Conservation (phyloP, 345 rosid species). For the Rhodomyrtus tomentosa region DNA sequence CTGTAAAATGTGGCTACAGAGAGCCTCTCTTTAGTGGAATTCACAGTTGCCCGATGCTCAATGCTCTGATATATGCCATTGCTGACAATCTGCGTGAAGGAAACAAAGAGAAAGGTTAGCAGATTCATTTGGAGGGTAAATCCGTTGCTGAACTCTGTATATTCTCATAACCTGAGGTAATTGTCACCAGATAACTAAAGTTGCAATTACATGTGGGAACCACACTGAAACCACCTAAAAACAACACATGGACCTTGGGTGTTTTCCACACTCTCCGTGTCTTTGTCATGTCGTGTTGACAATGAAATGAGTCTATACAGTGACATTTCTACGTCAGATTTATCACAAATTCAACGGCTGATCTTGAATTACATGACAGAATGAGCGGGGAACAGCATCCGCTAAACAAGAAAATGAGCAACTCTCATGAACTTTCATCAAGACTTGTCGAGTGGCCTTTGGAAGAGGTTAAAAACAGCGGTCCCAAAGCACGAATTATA, state of each 20-base stretch:
- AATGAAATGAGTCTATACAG: neutral
- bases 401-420: neutral
- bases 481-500: neutral
- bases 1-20: slow-evolving; percentile 5
- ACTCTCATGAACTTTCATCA: neutral
- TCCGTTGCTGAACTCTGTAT: neutral
- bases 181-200: neutral
- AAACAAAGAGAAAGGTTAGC: neutral
- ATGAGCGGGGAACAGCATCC: neutral
- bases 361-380: neutral
- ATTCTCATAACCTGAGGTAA: neutral
- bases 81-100: neutral
- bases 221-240: neutral
- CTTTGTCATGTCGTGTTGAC: fast-evolving
- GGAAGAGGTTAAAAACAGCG: neutral
- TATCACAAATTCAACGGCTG: neutral
- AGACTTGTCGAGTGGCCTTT: neutral
- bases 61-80: slow-evolving; percentile 6
- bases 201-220: neutral
- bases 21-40: slow-evolving; percentile 6
- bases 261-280: neutral
- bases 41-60: slow-evolving; percentile 6
- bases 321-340: neutral
- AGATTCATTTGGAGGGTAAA: neutral
- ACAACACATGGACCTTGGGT: neutral